These are phyloP conservation scores for Diaporthe velutina DNA, from an alignment of 2,329 filamentous ascomycete genomes.

Conservation along the genomic window DNA sequence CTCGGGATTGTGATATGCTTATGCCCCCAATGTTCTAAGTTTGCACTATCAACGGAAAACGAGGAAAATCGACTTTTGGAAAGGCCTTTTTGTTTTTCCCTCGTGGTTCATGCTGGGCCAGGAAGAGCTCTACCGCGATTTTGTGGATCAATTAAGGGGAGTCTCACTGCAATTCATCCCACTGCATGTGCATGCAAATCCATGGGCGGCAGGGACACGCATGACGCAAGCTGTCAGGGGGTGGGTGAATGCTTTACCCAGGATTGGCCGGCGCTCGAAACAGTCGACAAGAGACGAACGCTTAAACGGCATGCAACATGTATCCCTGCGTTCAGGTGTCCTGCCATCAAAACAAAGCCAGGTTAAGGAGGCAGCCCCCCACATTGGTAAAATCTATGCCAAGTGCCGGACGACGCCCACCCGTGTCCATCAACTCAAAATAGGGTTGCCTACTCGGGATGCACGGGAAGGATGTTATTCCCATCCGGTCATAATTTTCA, in stretches of 20 bases:
- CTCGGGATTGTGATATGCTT: background rate
- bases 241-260: background rate
- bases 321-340: background rate
- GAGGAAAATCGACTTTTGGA: too few relatives aligned
- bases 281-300: background rate
- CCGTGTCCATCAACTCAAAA: conserved; percentile 18
- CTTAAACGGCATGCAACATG: background rate
- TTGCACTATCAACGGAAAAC: background rate
- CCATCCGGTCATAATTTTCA: background rate
- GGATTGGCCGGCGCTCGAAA: conserved; percentile 18
- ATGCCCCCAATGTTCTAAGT: background rate
- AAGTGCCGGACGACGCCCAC: background rate
- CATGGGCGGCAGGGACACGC: background rate
- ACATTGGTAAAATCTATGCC: background rate
- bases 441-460: background rate
- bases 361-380: background rate
- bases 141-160: background rate
- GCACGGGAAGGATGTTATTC: background rate
- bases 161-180: background rate
- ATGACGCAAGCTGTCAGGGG: conserved; percentile 13
- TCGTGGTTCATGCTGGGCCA: background rate
- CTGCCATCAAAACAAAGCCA: background rate
- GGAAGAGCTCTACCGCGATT: background rate
- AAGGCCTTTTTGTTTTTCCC: background rate
- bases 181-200: background rate